phyloP scores from a whole-genome alignment of 345 rosid species.

The Cardiospermum halicacabum region DNA sequence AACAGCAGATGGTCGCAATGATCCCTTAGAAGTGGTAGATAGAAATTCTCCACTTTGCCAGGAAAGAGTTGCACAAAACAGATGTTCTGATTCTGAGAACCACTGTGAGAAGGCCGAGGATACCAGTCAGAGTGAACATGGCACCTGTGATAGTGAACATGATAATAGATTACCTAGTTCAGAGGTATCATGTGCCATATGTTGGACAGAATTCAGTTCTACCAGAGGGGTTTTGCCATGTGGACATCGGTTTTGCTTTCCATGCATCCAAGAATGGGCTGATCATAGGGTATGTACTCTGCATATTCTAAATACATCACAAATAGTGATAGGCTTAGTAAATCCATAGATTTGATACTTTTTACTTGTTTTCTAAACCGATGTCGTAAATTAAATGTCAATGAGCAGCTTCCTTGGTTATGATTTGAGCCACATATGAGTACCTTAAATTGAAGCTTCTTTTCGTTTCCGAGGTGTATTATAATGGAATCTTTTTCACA shows the following conservation, averaged over 20 bases:
- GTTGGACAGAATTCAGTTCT: conserved; percentile 84
- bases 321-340: neutral
- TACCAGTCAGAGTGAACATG: conserved; percentile 22
- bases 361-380: neutral
- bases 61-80: conserved; percentile 23
- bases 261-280: conserved; percentile 83
- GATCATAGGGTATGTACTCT: conserved; percentile 53
- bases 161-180: conserved; percentile 25
- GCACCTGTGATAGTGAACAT: conserved; percentile 22
- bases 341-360: neutral
- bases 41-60: conserved; percentile 18
- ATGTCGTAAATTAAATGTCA: neutral
- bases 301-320: neutral
- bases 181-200: conserved; percentile 77
- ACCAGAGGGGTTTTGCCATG: conserved; percentile 88
- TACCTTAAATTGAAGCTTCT: neutral
- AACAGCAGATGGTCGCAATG: conserved; percentile 28
- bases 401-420: neutral
- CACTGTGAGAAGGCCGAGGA: conserved; percentile 18
- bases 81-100: conserved; percentile 20
- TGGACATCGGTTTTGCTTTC: conserved; percentile 94
- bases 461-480: too few relatives aligned
- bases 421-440: neutral
- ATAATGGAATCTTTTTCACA: neutral
- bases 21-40: conserved; percentile 33